Base-by-base conservation (phyloP, 768 basidiomycete species). In the Tylopilus balloui region DNA sequence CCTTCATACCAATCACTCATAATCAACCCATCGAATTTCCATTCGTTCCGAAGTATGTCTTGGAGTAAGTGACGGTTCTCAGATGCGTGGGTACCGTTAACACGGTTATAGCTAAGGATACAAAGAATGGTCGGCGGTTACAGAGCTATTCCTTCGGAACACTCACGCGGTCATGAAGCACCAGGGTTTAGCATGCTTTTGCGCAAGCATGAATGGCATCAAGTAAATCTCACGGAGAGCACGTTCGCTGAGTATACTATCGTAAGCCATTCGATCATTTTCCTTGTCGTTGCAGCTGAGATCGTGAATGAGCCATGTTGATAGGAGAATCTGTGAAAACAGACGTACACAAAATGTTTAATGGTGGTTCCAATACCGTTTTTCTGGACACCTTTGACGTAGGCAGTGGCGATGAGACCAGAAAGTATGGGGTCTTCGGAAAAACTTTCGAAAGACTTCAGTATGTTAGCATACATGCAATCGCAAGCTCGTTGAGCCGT, bases 281-380 rank as follows among this genome's bases (percentile, higher is more conserved):
- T 91, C 88, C 65, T 89, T 88, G 70, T 92, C 89, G 58, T 91
- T 92, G 20, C 78, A 81, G 17, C 83, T 83, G 48, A 15, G 15
- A 23, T 24, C 19, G 7, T 14, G 10, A 19, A 42, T 52, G 7
- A 53, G 38, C 17, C 12, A 12, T 13, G 12, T n/a, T 25, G 8
- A 25, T 23, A 10, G n/a, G 12, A 14, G n/a, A 2, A 43, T 3
- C 34, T 6, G 8, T 13, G 14, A 11, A 24, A 17, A 58, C 73
- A 11, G 35, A 20, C 35, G n/a, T 65, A 84, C 83, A 84, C 81
- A 53, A 87, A 91, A 62, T 92, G 90, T 63, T 92, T 92, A 71
- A 91, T 84, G 3, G 84, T 76, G 6, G 80, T 76, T 17, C 83
- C 86, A 38, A 92, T 80, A 1, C 88, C 88, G n/a, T 79, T 78